phyloP scores from a whole-genome alignment of 2,329 filamentous ascomycete genomes.

The Pseudogymnoascus destructans region DNA sequence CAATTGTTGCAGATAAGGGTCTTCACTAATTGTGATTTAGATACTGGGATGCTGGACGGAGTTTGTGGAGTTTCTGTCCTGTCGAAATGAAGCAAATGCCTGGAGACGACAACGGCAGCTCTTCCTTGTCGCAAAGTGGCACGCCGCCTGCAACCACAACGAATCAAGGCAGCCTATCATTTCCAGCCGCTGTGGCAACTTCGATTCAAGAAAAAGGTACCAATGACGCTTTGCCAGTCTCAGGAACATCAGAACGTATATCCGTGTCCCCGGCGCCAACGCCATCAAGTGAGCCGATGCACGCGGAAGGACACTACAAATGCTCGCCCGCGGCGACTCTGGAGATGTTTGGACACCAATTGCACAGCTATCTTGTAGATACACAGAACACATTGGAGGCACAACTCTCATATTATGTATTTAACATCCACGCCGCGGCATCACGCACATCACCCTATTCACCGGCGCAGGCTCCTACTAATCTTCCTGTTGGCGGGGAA shows the following conservation, averaged over 20 bases:
- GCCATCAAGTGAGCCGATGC: slow-evolving; percentile 22
- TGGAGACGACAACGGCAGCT: neutral
- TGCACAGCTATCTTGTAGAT: slow-evolving; percentile 38
- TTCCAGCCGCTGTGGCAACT: neutral
- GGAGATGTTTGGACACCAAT: slow-evolving; percentile 34
- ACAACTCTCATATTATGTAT: slow-evolving; percentile 36
- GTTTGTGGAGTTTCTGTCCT: slow-evolving; percentile 48
- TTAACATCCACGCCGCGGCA: slow-evolving; percentile 47
- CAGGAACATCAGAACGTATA: neutral
- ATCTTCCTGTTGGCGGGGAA: slow-evolving; percentile 33
- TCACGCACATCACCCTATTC: slow-evolving; percentile 32
- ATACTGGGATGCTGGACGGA: slow-evolving; percentile 46
- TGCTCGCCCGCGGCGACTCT: slow-evolving; percentile 42
- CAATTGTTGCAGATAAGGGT: neutral
- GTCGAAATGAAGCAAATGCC: slow-evolving; percentile 31
- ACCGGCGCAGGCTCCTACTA: slow-evolving; percentile 27
- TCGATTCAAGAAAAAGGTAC: neutral
- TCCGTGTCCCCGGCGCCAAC: neutral
- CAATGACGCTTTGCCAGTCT: neutral
- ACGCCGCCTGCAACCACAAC: slow-evolving; percentile 9
- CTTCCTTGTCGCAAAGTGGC: neutral
- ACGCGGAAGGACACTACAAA: slow-evolving; percentile 38
- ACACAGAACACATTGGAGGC: slow-evolving; percentile 44
- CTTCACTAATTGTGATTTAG: neutral
- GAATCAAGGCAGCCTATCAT: neutral